Evolutionary conservation across 2,329 filamentous ascomycete species (phyloP).

Genomic region (Moelleriella libera): DNA sequence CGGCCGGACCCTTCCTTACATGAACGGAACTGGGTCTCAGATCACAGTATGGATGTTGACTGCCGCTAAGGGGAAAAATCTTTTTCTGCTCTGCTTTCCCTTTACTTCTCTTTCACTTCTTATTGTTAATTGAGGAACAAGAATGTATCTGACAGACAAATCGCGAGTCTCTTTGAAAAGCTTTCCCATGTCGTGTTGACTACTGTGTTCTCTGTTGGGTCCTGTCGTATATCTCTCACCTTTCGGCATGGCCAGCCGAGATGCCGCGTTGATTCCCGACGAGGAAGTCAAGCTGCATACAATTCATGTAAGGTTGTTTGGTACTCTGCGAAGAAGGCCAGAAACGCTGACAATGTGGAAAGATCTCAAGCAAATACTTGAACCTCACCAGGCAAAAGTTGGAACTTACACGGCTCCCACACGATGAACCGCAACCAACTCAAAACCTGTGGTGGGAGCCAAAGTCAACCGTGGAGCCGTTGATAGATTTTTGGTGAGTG

Average conservation of each 20-base stretch:
- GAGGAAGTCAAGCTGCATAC: slow-evolving; percentile 39
- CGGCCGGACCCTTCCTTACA: background rate
- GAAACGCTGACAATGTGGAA: background rate
- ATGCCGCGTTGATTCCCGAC: slow-evolving; percentile 10
- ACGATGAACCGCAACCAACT: slow-evolving; percentile 34
- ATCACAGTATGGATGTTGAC: background rate
- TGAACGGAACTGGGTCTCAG: background rate
- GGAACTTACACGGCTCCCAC: slow-evolving; percentile 49
- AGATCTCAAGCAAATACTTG: slow-evolving; percentile 55
- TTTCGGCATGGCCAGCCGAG: slow-evolving; percentile 1
- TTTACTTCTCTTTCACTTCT: too few relatives aligned
- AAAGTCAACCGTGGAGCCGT: slow-evolving; percentile 46
- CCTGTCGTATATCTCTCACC: slow-evolving; percentile 4
- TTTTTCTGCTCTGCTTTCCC: background rate
- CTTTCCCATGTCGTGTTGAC: background rate
- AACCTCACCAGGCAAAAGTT: slow-evolving; percentile 54
- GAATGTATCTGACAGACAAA: too few relatives aligned
- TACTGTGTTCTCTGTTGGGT: background rate
- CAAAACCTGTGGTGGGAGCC: slow-evolving; percentile 42
- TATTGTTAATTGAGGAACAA: too few relatives aligned
- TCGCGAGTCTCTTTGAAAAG: too few relatives aligned
- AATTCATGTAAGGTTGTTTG: slow-evolving; percentile 33
- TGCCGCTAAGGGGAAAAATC: background rate
- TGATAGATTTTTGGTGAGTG: slow-evolving; percentile 50
- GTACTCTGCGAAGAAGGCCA: background rate